A percentile compares a stretch with the other conserved stretches of the same genome.
Evolutionary conservation across 2,329 filamentous ascomycete genomes (phyloP).

Genomic region (Stemphylium beticola): DNA sequence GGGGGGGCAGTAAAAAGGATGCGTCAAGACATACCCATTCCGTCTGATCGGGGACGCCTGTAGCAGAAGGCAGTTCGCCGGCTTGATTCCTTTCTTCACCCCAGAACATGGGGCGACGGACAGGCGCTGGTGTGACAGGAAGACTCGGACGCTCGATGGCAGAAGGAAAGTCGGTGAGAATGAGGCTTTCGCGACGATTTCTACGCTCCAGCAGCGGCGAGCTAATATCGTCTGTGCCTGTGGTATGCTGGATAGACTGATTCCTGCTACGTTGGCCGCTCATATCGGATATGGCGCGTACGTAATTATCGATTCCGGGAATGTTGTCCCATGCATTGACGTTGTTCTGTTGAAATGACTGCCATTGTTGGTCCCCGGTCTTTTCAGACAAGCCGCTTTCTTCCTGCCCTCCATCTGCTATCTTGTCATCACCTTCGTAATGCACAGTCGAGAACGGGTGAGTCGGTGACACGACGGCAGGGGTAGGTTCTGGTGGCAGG

Average conservation of each 20-base stretch:
- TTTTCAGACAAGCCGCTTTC: constrained; percentile 20
- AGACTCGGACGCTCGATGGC: constrained; percentile 83
- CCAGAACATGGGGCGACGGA: constrained; percentile 73
- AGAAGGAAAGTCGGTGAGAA: constrained; percentile 85
- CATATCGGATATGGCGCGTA: constrained; percentile 70
- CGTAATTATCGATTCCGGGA: constrained; percentile 85
- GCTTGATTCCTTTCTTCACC: constrained; percentile 63
- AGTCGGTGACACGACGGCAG: constrained; percentile 22
- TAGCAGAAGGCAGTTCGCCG: constrained; percentile 72
- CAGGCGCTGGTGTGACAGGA: constrained; percentile 86
- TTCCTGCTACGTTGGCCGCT: constrained; percentile 62
- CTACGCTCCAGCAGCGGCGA: constrained; percentile 43
- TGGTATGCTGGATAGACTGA: constrained; percentile 46
- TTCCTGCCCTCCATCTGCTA: constrained; percentile 15
- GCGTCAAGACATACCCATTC: constrained; percentile 84
- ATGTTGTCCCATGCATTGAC: constrained; percentile 92
- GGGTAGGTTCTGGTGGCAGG: constrained; percentile 48
- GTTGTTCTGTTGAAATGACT: constrained; percentile 68
- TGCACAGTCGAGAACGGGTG: constrained; percentile 41
- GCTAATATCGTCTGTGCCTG: constrained; percentile 35
- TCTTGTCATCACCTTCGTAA: constrained; percentile 29
- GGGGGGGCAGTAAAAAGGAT: constrained; percentile 42
- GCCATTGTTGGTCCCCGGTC: constrained; percentile 67
- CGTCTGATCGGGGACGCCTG: constrained; percentile 83
- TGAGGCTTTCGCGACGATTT: constrained; percentile 63